phyloP scores from a whole-genome alignment of 1,284 basidiomycete genomes.

The Serendipita sp. region DNA sequence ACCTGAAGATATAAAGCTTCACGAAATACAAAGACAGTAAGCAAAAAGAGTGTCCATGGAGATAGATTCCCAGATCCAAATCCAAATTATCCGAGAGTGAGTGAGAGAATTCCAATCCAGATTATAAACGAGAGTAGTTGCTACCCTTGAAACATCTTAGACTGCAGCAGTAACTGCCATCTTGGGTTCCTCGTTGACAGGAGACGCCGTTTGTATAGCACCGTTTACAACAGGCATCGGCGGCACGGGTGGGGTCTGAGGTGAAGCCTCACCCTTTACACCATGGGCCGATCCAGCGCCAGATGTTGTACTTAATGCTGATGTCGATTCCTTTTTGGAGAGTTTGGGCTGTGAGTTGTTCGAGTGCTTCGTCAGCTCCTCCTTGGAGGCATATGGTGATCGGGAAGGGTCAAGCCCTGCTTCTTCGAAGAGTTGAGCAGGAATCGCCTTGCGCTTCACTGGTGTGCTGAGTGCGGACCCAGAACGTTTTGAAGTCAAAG shows the following conservation, averaged over 20 bases:
- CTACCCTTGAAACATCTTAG: no score
- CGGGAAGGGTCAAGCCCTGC: background rate
- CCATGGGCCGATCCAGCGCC: background rate
- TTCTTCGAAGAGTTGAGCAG: constrained; percentile 3
- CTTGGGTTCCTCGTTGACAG: background rate
- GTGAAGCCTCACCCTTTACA: background rate
- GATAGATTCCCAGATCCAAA: no score
- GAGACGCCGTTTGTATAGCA: background rate
- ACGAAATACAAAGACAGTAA: no score
- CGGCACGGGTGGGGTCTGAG: no score
- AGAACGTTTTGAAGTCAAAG: background rate
- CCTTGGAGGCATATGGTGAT: constrained; percentile 2
- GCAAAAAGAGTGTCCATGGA: no score
- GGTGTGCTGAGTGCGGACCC: background rate
- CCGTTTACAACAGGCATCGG: no score
- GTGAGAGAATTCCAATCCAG: no score
- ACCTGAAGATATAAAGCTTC: no score
- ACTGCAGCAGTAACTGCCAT: background rate
- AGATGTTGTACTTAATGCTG: background rate
- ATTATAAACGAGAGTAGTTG: no score
- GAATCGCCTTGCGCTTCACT: constrained; percentile 6
- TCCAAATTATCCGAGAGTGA: no score
- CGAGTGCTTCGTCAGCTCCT: background rate
- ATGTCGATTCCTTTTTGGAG: background rate
- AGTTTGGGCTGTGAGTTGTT: background rate